These are phyloP conservation scores for Stenocarpella maydis DNA, from an alignment of 2,329 filamentous ascomycete genomes.

Conservation along the genomic window DNA sequence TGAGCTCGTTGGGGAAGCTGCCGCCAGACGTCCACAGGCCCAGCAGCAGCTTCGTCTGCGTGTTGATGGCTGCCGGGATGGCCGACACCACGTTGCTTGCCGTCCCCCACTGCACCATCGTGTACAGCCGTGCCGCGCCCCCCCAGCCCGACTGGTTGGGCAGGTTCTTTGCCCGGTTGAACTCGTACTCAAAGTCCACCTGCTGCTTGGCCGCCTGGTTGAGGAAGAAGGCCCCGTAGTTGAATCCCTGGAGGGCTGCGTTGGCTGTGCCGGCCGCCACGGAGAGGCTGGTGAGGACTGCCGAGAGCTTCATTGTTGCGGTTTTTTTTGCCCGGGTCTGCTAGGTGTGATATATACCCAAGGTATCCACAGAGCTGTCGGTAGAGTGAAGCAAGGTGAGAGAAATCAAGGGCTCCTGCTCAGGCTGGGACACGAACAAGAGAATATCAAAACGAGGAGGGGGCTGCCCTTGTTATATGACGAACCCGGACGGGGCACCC, in stretches of 20 bases:
- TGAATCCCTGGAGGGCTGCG: constrained; percentile 69
- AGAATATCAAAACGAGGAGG: not conserved
- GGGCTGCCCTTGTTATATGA: not conserved
- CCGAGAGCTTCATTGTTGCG: constrained; percentile 15
- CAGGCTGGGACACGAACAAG: not conserved
- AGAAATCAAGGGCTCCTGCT: constrained; percentile 7
- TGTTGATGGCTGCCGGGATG: constrained; percentile 83
- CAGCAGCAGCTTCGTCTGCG: constrained; percentile 79
- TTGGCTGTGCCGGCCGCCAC: constrained; percentile 21
- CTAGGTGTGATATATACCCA: not conserved
- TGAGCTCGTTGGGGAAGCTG: constrained; percentile 75
- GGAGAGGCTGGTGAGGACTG: constrained; percentile 6
- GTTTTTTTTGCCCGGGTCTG: not conserved
- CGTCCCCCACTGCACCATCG: constrained; percentile 75
- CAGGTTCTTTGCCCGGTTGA: constrained; percentile 70
- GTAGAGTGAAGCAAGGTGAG: not conserved
- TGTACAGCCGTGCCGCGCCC: constrained; percentile 75
- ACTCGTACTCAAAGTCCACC: constrained; percentile 74
- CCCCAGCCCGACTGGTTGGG: constrained; percentile 71
- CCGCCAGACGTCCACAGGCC: constrained; percentile 79
- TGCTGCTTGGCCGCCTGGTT: constrained; percentile 67
- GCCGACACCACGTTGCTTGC: constrained; percentile 61
- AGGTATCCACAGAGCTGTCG: not conserved
- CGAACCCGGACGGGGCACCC: not conserved
- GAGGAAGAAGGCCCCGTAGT: constrained; percentile 72